Conservation (phyloP, 805 yeast genomes). For the Saccharomycopsis sp. region DNA sequence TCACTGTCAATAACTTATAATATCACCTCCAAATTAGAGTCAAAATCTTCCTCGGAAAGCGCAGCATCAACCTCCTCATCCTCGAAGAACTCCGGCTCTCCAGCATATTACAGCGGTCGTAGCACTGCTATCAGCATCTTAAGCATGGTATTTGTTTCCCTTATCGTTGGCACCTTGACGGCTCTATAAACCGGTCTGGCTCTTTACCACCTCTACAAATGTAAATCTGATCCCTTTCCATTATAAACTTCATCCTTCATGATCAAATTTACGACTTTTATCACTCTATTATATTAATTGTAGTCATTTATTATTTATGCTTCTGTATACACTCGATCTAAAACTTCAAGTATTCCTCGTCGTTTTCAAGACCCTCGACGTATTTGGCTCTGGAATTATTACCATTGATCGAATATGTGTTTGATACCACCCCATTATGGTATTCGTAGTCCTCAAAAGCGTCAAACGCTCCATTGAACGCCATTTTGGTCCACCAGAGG, state of each 20-base stretch:
- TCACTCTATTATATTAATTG: no score
- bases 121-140: not conserved
- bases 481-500: slow-evolving; percentile 55
- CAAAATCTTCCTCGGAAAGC: not conserved
- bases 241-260: no score
- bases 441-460: slow-evolving; percentile 14
- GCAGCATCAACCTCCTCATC: not conserved
- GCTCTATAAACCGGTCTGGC: not conserved
- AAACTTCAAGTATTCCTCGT: not conserved
- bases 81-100: not conserved
- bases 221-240: no score
- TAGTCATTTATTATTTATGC: no score
- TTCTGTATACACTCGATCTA: no score
- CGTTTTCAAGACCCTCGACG: not conserved
- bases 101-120: not conserved
- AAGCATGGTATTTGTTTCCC: not conserved
- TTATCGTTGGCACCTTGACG: not conserved
- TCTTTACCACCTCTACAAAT: no score
- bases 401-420: not conserved
- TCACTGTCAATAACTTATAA: not conserved
- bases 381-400: not conserved
- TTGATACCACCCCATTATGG: not conserved
- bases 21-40: not conserved
- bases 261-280: no score
- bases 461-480: slow-evolving; percentile 46